phyloP scores from a whole-genome alignment of 1,284 basidiomycete genomes.

The Melampsora americana region DNA sequence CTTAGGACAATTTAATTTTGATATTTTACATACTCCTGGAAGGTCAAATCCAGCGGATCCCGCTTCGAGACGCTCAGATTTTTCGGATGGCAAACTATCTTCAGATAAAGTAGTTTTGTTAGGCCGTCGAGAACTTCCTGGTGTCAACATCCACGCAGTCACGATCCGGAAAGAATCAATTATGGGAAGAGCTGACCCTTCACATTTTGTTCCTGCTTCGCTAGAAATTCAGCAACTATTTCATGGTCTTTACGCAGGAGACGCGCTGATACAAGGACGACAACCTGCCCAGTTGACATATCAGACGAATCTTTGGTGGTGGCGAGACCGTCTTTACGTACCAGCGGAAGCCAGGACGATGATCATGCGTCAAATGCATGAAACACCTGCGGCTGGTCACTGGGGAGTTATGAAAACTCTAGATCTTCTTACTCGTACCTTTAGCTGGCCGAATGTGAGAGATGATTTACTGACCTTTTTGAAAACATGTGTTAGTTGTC shows the following conservation, averaged over 20 bases:
- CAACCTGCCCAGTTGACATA: no score
- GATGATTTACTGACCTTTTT: not conserved
- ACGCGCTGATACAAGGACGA: no score
- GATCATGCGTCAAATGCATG: not conserved
- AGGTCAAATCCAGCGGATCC: not conserved
- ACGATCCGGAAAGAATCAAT: no score
- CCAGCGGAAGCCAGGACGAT: not conserved
- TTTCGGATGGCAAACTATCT: no score
- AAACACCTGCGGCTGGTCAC: not conserved
- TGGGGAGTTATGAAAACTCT: conserved; percentile 6
- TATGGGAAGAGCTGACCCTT: no score
- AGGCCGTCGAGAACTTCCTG: no score
- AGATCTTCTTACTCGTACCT: not conserved
- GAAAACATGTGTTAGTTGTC: conserved; percentile 16
- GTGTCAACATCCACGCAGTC: no score
- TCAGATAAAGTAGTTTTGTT: no score
- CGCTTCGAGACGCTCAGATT: not conserved
- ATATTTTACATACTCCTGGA: not conserved
- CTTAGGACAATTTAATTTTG: not conserved
- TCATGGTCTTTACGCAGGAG: no score
- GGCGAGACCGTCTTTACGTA: not conserved
- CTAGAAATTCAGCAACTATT: no score
- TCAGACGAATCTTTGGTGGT: not conserved
- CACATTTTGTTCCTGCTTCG: no score
- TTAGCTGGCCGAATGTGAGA: conserved; percentile 10